phyloP scores from a whole-genome alignment of 1,139 yeast species.

The Suhomyces yuchorum region DNA sequence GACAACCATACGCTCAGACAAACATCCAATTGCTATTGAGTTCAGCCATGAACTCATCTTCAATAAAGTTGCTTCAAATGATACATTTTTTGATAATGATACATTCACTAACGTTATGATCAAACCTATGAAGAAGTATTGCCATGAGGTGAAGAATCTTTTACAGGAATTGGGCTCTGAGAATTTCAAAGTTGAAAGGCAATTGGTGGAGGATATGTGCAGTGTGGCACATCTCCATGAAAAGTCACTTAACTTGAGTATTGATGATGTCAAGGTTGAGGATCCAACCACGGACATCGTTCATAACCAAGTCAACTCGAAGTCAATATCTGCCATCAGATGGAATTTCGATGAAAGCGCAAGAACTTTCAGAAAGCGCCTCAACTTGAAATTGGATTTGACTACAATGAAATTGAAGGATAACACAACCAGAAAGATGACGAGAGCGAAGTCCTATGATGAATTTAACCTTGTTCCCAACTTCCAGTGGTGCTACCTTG shows the following conservation, averaged over 20 bases:
- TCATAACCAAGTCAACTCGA: not conserved
- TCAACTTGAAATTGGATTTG: constrained; percentile 13
- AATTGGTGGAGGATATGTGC: constrained; percentile 35
- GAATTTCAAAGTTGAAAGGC: constrained; percentile 32
- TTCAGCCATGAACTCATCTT: constrained; percentile 25
- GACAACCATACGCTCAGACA: constrained; percentile 21
- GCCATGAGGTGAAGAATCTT: constrained; percentile 24
- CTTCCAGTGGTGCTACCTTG: constrained; percentile 27
- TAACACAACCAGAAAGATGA: not conserved
- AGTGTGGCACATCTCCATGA: constrained; percentile 32
- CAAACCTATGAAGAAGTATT: constrained; percentile 25
- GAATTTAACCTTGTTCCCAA: constrained; percentile 25
- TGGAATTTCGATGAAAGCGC: constrained; percentile 9
- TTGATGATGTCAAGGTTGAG: constrained; percentile 17
- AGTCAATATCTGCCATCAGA: constrained; percentile 2
- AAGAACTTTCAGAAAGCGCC: constrained; percentile 5
- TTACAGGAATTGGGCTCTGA: constrained; percentile 27
- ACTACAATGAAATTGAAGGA: constrained; percentile 8
- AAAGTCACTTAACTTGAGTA: constrained; percentile 29
- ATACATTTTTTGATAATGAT: constrained; percentile 26
- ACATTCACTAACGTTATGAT: constrained; percentile 27
- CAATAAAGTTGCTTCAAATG: constrained; percentile 14
- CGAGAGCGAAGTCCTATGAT: constrained; percentile 16
- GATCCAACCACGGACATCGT: not conserved
- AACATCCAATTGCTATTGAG: constrained; percentile 25